Conservation (phyloP, 2,329 filamentous ascomycete genomes). For the Aspergillus udagawae region DNA sequence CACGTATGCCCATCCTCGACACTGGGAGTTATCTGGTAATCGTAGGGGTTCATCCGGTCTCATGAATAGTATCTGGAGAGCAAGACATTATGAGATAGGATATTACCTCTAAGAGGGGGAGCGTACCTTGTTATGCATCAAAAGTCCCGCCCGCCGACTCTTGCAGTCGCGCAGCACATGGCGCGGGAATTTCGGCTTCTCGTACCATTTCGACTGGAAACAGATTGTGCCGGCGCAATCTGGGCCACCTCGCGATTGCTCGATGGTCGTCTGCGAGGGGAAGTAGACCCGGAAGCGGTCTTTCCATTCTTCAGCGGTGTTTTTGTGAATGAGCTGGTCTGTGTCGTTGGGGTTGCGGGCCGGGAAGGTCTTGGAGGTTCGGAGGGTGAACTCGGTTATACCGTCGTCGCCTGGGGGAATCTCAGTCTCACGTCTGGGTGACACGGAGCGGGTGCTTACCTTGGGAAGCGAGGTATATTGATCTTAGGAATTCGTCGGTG, state of each 20-base stretch:
- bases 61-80: conserved; percentile 30
- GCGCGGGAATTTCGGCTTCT: conserved; percentile 64
- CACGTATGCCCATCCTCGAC: conserved; percentile 72
- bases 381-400: conserved; percentile 39
- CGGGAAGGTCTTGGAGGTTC: conserved; percentile 26
- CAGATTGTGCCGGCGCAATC: conserved; percentile 77
- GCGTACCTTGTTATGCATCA: conserved; percentile 82
- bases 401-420: conserved; percentile 44
- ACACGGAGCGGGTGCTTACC: conserved; percentile 34
- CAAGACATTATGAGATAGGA: conserved; percentile 1
- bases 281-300: conserved; percentile 72
- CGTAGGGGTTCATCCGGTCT: conserved; percentile 23
- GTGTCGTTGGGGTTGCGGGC: conserved; percentile 35
- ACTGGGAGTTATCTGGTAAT: conserved; percentile 20
- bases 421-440: not conserved
- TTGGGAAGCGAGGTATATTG: conserved; percentile 56
- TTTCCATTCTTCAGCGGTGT: conserved; percentile 36
- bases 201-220: conserved; percentile 69
- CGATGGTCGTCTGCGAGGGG: conserved; percentile 68
- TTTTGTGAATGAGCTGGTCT: conserved; percentile 38
- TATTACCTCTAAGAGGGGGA: not conserved
- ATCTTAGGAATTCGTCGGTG: conserved; percentile 61
- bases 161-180: conserved; percentile 70
- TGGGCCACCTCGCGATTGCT: conserved; percentile 59
- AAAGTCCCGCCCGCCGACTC: conserved; percentile 64